These are phyloP conservation scores for Solanum hybrid DNA, from an alignment of 305 asterid genomes.

Conservation along the genomic window DNA sequence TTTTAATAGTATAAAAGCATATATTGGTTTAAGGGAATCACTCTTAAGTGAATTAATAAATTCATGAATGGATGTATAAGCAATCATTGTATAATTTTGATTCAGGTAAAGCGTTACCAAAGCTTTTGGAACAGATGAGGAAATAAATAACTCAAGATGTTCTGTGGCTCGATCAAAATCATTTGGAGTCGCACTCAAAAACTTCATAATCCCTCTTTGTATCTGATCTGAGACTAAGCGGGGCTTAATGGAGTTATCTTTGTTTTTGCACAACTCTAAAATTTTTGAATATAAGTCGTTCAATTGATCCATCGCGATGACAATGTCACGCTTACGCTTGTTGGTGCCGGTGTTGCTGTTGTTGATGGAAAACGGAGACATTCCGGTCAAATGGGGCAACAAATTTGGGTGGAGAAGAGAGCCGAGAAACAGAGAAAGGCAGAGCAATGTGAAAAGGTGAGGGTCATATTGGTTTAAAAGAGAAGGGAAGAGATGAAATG, in stretches of 20 bases:
- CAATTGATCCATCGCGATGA: background rate
- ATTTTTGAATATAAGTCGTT: conserved; percentile 31
- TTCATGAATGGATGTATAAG: background rate
- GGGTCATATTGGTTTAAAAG: background rate
- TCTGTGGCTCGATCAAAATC: conserved; percentile 4
- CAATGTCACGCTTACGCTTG: background rate
- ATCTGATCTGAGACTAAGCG: background rate
- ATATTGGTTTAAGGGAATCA: background rate
- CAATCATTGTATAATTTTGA: background rate
- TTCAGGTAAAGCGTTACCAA: background rate
- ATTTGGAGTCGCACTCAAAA: conserved; percentile 22
- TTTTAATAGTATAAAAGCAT: background rate
- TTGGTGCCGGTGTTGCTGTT: background rate
- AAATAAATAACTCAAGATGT: conserved; percentile 37
- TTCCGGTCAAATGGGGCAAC: background rate
- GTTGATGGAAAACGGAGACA: background rate
- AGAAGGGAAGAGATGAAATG: background rate
- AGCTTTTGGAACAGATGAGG: conserved; percentile 42
- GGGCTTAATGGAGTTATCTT: background rate
- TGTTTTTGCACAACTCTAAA: conserved; percentile 23
- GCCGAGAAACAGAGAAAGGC: background rate
- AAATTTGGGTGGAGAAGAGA: background rate
- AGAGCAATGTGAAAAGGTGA: background rate
- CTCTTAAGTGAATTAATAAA: background rate
- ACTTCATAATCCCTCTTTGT: conserved; percentile 27